These are phyloP conservation scores for Colletotrichum caudatum DNA, from an alignment of 2,329 filamentous ascomycete species.

Conservation along the genomic window DNA sequence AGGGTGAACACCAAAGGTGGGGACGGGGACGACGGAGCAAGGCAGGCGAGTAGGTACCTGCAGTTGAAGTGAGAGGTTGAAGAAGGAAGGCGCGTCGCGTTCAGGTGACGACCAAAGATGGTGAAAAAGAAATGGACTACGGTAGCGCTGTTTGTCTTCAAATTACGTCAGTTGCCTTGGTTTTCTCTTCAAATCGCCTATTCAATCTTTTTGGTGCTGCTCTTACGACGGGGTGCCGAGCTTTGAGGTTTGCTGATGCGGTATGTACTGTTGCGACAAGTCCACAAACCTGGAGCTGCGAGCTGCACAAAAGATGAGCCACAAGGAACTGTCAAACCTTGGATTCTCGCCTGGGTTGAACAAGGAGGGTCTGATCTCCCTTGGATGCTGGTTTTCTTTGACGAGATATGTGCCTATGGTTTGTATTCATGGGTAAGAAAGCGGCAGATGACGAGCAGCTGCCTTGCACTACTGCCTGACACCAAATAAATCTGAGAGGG, in stretches of 20 bases:
- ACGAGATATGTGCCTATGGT: constrained; percentile 1
- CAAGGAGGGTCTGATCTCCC: background rate
- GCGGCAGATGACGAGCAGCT: background rate
- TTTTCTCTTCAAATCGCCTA: background rate
- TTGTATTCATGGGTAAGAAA: background rate
- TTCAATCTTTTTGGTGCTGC: background rate
- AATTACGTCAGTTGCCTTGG: background rate
- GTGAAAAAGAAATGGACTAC: background rate
- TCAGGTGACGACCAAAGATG: background rate
- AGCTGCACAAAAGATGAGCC: background rate
- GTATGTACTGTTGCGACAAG: background rate
- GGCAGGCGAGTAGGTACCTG: background rate
- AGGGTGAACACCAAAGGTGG: constrained; percentile 2
- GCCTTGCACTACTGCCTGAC: background rate
- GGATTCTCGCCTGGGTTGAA: background rate
- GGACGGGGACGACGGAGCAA: background rate
- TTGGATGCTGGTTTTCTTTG: constrained; percentile 5
- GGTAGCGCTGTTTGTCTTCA: background rate
- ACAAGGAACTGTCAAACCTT: background rate
- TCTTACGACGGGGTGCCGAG: background rate
- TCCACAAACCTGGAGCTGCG: background rate
- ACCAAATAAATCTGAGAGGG: background rate
- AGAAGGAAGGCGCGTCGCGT: constrained; percentile 8
- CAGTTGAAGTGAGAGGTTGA: constrained; percentile 9
- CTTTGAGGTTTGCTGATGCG: background rate